Percentiles rank a stretch among this genome's conserved stretches.
These are phyloP conservation scores for Ceratonia siliqua DNA, from an alignment of 306 rosid species.

Conservation along the genomic window DNA sequence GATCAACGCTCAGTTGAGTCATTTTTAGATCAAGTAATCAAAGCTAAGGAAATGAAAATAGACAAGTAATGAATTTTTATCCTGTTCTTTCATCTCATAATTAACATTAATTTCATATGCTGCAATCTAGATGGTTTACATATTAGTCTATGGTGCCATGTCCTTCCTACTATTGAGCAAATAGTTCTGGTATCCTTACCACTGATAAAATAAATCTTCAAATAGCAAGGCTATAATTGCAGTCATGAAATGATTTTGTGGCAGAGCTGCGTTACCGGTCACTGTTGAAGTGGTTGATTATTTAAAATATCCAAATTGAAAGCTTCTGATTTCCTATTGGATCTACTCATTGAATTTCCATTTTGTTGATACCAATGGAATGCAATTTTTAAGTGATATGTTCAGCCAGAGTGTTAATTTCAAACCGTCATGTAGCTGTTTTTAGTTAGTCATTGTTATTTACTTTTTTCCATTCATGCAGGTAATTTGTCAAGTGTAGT, in stretches of 20 bases:
- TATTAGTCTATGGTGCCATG: constrained; percentile 6
- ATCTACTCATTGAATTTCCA: not conserved
- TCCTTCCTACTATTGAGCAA: not conserved
- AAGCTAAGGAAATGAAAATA: constrained; percentile 84
- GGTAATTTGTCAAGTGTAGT: not conserved
- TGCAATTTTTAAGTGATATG: too few species aligned
- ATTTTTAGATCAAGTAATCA: constrained; percentile 71
- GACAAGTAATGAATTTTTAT: constrained; percentile 65
- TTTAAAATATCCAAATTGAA: constrained; percentile 2
- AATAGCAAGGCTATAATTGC: not conserved
- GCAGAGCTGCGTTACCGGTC: constrained; percentile 4
- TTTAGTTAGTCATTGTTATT: not conserved
- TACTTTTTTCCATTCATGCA: not conserved
- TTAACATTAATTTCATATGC: constrained; percentile 9
- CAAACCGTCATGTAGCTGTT: not conserved
- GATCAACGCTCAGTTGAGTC: constrained; percentile 59
- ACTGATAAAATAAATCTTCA: not conserved
- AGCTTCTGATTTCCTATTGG: not conserved
- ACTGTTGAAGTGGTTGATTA: not conserved
- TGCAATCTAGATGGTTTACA: constrained; percentile 16
- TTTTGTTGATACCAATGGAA: not conserved
- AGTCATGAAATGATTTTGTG: not conserved
- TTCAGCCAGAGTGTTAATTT: too few species aligned
- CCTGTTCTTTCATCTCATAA: not conserved
- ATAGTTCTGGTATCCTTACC: not conserved